Evolutionary conservation across 116 monocot genomes (phyloP), one percentile per base, ranked within the genome.

Genomic region (Trichopus zeylanicus): DNA sequence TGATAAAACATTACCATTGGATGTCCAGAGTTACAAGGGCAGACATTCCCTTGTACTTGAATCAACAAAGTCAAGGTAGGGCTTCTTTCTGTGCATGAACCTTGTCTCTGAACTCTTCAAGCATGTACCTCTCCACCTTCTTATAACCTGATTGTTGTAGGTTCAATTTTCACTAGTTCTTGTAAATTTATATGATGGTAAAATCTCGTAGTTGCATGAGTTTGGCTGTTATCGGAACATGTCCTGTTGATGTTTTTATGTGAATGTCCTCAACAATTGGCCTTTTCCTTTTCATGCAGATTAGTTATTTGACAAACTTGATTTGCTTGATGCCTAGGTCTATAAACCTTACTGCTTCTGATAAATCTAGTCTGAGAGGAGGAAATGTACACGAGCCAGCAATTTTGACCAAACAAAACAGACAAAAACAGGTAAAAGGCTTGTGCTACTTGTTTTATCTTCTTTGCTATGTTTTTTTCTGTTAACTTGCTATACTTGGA

Each of bases 301-400:
- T 30, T 4, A 3, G 2, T 0, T 18, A 7, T 29, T 60, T 51
- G 26, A 20, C 51, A 68, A 29, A 5, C 6, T 31, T 39, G 11
- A 9, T 56, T 30, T 51, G 32, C 22, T 48, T n/a, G 11, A 8
- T 60, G 13, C 66, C 15, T 72, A 87, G 87, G 79, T 87, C 73
- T 46, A 32, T 67, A 61, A 70, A 75, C 59, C 68, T 73, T 60
- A 69, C 66, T 59, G 31, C 72, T 0, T 37, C 38, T 25, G 34
- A 58, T 19, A 74, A 60, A 31, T 37, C 54, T 55, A 42, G 51
- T 35, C 26, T 28, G 24, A 73, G 42, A 63, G 38, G 53, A 56
- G 59, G 68, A 34, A 51, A 55, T 49, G 62, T 42, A 13, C 31
- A 7, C 23, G 29, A 46, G 53, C 32, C 48, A 19, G 61, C 29